Evolutionary conservation across 2,329 filamentous ascomycete species (phyloP), one percentile per base, ranked within the genome.

Genomic region (Endocalyx cinctus): DNA sequence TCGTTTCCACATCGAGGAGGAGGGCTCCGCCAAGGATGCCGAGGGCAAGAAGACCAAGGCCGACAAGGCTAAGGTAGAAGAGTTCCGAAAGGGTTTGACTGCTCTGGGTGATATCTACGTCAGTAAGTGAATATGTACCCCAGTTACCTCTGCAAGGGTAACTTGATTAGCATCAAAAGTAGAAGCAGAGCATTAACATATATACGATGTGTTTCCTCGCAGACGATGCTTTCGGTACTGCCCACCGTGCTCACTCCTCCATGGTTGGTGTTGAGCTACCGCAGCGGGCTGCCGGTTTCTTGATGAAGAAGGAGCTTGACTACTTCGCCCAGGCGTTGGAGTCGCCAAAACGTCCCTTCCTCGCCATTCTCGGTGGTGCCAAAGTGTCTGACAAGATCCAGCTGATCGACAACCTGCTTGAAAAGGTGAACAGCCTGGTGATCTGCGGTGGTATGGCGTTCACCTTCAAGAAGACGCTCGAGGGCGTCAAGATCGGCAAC

Each of bases 321-420:
- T 98, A 98, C 82, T 98, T 98, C 61, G 92, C 92, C 47, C 79
- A 96, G 73, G 92, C 88, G 25, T 84, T 98, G 42, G 92, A 98
- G 73, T 80, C 77, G 53, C 92, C 92, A 42, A 76, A 94, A 71
- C 82, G 90, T 37, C 92, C 92, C 42, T 98, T 98, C 85, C 82
- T 98, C 34, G 94, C 92, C 62, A 98, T 98, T 60, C 85, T 98
- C 34, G 92, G 92, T 54, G 92, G 92, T 51, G 88, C 92, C 63
- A 98, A 98, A 79, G 88, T 98, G 51, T 94, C 87, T 27, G 92
- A 98, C 78, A 98, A 98, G 83, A 98, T 98, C 64, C 87, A 96
- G 74, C 78, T 98, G 54, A 97, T 98, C 60, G 89, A 98, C 72
- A 98, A 98, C 77, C 76, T 98, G 48, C 83, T 98, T 50, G 86